Conservation (phyloP, 164 flowering plant genomes). For the Taxillus chinensis region DNA sequence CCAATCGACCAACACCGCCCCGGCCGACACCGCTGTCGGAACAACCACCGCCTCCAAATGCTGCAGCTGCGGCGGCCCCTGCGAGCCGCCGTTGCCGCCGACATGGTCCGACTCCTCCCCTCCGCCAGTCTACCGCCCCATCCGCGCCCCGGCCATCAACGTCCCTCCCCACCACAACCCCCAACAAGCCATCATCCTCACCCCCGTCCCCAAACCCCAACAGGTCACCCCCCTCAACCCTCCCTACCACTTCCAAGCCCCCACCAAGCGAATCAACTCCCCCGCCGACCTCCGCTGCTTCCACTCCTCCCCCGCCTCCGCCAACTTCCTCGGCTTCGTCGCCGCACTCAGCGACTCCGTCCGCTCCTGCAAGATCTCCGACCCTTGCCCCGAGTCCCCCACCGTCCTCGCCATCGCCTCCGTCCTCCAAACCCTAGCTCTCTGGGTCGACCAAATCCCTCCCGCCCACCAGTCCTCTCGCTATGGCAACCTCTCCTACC, state of each 20-base stretch:
- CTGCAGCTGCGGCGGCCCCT: slow-evolving; percentile 24
- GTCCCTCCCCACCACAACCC: slow-evolving; percentile 15
- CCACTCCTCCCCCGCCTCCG: slow-evolving; percentile 39
- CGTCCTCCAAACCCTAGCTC: slow-evolving; percentile 34
- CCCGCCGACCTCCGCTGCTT: slow-evolving; percentile 55
- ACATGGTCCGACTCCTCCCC: slow-evolving; percentile 9
- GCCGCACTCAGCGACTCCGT: slow-evolving; percentile 67
- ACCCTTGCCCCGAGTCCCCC: slow-evolving; percentile 47
- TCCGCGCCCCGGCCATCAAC: slow-evolving; percentile 23
- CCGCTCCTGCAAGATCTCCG: slow-evolving; percentile 61
- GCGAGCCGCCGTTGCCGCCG: slow-evolving; percentile 12
- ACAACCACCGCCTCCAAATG: slow-evolving; percentile 4
- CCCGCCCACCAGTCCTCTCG: slow-evolving; percentile 57
- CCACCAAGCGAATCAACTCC: slow-evolving; percentile 54
- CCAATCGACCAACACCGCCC: neutral
- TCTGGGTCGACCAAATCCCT: slow-evolving; percentile 66
- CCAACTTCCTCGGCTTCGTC: slow-evolving; percentile 73
- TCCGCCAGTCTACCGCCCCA: slow-evolving; percentile 20
- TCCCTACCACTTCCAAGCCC: slow-evolving; percentile 48
- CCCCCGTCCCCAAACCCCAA: slow-evolving; percentile 68
- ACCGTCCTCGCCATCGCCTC: slow-evolving; percentile 26
- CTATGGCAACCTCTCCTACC: slow-evolving; percentile 67
- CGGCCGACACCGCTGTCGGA: neutral
- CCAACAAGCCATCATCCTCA: slow-evolving; percentile 34
- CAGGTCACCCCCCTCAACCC: slow-evolving; percentile 29